These are phyloP conservation scores for Phaeosphaeriaceae sp. DNA, from an alignment of 2,329 filamentous ascomycete species.

Conservation along the genomic window DNA sequence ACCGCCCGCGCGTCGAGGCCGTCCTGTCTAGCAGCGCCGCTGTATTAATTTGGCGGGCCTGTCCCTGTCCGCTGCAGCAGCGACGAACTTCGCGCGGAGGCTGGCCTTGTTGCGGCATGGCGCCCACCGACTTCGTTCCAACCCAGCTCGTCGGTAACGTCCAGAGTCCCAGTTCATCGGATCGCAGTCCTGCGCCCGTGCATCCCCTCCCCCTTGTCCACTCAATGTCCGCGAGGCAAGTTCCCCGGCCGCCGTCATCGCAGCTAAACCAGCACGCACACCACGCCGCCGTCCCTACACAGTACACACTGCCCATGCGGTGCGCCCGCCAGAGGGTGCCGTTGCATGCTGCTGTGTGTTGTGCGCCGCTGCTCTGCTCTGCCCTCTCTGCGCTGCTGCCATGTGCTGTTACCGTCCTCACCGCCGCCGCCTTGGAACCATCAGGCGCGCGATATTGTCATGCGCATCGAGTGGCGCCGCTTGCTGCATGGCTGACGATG, in stretches of 20 bases:
- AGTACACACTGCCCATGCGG: no score
- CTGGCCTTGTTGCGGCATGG: constrained; percentile 18
- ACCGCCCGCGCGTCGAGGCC: not conserved
- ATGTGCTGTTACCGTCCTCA: not conserved
- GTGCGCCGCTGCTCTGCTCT: no score
- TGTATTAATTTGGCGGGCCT: constrained; percentile 28
- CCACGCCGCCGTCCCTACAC: no score
- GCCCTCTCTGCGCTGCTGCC: no score
- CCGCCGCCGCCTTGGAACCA: not conserved
- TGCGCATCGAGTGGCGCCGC: constrained; percentile 8
- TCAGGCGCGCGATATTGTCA: not conserved
- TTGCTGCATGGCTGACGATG: constrained; percentile 8
- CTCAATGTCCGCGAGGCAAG: not conserved
- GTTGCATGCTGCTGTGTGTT: not conserved
- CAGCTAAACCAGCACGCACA: not conserved
- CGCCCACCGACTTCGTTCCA: constrained; percentile 20
- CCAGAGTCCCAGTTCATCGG: constrained; percentile 5
- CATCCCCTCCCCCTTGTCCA: not conserved
- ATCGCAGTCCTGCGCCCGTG: not conserved
- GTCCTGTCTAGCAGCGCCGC: constrained; percentile 18
- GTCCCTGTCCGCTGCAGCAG: constrained; percentile 20
- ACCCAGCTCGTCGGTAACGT: constrained; percentile 20
- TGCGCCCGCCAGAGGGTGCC: not conserved
- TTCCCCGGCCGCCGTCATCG: not conserved
- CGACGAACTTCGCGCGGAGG: constrained; percentile 19